Base-by-base conservation (phyloP, 352 stramenopile genomes). In the Pythium diclinum region DNA sequence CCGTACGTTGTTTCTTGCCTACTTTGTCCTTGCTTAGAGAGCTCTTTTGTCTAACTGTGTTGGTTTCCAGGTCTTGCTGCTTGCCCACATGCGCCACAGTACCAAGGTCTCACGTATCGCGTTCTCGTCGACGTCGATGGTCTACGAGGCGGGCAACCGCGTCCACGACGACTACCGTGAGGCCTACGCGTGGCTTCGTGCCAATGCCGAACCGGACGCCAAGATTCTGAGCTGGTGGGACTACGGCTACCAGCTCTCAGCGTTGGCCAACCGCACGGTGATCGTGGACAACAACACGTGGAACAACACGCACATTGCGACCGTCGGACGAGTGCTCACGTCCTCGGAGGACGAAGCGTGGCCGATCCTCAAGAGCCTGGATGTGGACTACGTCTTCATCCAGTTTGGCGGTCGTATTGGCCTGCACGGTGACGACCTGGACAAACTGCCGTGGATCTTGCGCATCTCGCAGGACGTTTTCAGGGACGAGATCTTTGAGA, bases 251-350 rank as follows among this genome's bases (percentile, higher is more conserved):
- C 87, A 95, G 57, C 77, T 95, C 33, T 88, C 87, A 11, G 83
- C 79, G 7, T 66, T 94, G 13, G 83, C 87, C 10, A 95, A 95
- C 61, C 87, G 87, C 47, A 95, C 85, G 0, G 82, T 94, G 25
- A 69, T 94, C 46, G 95, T 98, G 3, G 95, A 98, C 77, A 98
- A 98, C 77, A 98, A 98, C 66, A 98, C 95, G 55, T 98, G 95
- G 95, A 98, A 98, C 74, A 97, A 98, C 71, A 98, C 92, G 36
- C 95, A 98, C 73, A 98, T 98, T 69, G 95, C 95, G 36, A 98
- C 93, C 0, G 88, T 98, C 13, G 95, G 94, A 1, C 85, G 93
- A 10, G 88, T 89, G 36, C 72, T 95, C 38, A 72, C 69, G 3
- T 90, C 80, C 8, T 74, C 73, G 28, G 87, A 95, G 68, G 82